phyloP scores from a whole-genome alignment of 75 land plant species.

The Sequoia sempervirens region DNA sequence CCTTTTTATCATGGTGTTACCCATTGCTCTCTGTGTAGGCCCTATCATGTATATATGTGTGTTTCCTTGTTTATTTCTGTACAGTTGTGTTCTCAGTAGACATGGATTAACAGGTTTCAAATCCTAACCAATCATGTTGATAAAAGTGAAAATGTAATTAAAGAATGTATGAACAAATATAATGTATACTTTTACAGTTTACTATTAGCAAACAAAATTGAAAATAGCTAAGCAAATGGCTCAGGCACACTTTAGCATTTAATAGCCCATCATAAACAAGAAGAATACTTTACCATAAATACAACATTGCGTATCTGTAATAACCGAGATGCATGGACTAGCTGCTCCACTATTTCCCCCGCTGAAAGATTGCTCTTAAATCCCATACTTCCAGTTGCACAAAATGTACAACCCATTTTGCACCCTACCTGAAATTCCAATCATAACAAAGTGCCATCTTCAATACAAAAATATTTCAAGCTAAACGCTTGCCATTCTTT shows the following conservation, averaged over 20 bases:
- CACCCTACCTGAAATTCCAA: constrained; percentile 75
- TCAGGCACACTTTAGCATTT: neutral
- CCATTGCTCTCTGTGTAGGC: neutral
- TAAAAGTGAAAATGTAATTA: neutral
- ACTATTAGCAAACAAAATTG: neutral
- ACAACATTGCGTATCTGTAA: constrained; percentile 83
- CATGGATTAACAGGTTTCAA: neutral
- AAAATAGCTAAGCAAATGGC: neutral
- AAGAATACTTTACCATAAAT: constrained; percentile 71
- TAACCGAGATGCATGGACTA: constrained; percentile 82
- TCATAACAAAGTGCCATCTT: constrained; percentile 4
- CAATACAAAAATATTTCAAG: neutral
- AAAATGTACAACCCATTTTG: constrained; percentile 98
- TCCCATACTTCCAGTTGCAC: constrained; percentile 98
- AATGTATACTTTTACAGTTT: neutral
- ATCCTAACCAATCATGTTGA: neutral
- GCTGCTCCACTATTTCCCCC: constrained; percentile 95
- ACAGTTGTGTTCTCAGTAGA: neutral
- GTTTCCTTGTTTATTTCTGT: neutral
- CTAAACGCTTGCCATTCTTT: neutral
- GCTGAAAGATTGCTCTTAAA: constrained; percentile 85
- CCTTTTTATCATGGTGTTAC: neutral
- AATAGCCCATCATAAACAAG: neutral
- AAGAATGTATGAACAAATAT: neutral
- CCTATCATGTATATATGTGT: neutral